Percentiles rank a stretch among this genome's conserved stretches.
phyloP scores from a whole-genome alignment of 208 protist species.

The Acanthamoeba triangularis region DNA sequence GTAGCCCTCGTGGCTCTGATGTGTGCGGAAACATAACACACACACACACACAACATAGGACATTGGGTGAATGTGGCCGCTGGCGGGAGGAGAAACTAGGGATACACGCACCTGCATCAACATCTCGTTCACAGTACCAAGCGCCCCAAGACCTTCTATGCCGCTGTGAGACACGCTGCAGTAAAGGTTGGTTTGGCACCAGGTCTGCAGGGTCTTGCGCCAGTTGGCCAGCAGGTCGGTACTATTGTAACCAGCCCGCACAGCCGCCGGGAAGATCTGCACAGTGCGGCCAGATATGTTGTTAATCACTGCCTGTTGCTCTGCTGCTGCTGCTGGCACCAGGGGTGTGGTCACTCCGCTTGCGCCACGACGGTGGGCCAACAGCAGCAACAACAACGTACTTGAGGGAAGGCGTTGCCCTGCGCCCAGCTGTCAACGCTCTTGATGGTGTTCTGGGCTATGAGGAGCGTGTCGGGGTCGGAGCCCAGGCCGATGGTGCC shows the following conservation, averaged over 20 bases:
- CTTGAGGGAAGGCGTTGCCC: slow-evolving; percentile 43
- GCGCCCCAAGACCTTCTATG: background rate
- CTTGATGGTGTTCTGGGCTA: background rate
- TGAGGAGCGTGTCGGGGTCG: background rate
- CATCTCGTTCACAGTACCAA: slow-evolving; percentile 13
- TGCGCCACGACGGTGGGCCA: background rate
- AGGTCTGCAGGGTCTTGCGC: background rate
- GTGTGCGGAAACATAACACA: background rate
- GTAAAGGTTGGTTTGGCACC: background rate
- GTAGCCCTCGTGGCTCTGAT: slow-evolving; percentile 15
- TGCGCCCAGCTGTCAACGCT: background rate
- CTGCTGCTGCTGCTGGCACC: background rate
- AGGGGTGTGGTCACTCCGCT: no score
- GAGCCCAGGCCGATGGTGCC: background rate
- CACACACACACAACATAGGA: background rate
- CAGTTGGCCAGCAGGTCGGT: background rate
- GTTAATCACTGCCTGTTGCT: background rate
- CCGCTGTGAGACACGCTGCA: background rate
- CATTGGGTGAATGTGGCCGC: background rate
- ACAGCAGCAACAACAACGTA: no score
- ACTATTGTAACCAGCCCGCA: background rate
- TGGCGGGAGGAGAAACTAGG: background rate
- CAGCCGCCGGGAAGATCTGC: slow-evolving; percentile 12
- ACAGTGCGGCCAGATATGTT: background rate
- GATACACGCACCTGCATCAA: background rate